Evolutionary conservation across 2,329 filamentous ascomycete species (phyloP).

Genomic region (Aspergillus fumigatiaffinis): DNA sequence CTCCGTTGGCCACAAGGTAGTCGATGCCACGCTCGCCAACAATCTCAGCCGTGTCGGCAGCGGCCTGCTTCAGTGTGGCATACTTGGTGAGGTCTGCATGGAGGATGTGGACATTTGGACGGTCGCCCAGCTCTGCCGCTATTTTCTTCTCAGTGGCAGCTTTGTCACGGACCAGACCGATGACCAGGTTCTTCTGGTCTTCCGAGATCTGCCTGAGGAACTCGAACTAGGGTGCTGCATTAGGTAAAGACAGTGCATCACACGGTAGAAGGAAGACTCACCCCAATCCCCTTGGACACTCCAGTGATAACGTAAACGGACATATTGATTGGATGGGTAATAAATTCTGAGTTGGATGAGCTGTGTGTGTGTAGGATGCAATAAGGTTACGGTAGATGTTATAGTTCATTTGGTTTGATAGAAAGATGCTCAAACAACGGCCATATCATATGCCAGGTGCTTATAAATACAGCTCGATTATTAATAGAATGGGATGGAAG

Average conservation of each 20-base stretch:
- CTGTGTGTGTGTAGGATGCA: not conserved
- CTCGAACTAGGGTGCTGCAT: constrained; percentile 60
- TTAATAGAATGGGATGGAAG: not conserved
- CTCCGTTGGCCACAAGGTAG: constrained; percentile 53
- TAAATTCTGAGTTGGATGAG: not conserved
- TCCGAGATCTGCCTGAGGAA: constrained; percentile 47
- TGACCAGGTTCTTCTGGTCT: constrained; percentile 42
- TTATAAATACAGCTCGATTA: not conserved
- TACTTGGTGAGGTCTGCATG: constrained; percentile 44
- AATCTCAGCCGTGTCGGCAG: constrained; percentile 15
- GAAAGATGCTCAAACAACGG: not conserved
- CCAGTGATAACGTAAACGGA: constrained; percentile 2
- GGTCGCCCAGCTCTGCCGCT: constrained; percentile 34
- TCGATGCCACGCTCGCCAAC: constrained; percentile 38
- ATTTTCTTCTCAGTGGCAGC: constrained; percentile 43
- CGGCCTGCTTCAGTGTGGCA: constrained; percentile 34
- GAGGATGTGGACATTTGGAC: constrained; percentile 46
- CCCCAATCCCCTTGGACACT: constrained; percentile 2
- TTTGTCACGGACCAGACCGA: constrained; percentile 50
- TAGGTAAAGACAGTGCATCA: constrained; percentile 49
- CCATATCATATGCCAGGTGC: not conserved
- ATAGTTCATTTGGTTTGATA: not conserved
- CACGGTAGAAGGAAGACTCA: not conserved
- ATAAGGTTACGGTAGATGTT: not conserved
- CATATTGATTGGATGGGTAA: not conserved